Percentiles rank a stretch among this genome's conserved stretches.
Conservation (phyloP, 2,329 filamentous ascomycete species). For the Dactylellina leptospora region DNA sequence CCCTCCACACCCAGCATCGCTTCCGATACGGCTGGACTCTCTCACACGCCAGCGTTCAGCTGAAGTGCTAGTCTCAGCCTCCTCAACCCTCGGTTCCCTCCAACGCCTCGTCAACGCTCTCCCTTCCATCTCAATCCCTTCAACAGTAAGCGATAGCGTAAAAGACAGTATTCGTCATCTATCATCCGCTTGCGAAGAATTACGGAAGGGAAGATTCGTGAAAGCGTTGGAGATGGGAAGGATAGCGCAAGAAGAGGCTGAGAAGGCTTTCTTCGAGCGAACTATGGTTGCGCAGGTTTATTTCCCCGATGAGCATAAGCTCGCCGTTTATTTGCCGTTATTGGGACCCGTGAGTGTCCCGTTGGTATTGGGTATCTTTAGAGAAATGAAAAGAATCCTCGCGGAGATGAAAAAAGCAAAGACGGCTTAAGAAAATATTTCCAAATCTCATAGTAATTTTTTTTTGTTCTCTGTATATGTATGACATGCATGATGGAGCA, state of each 20-base stretch:
- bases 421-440: neutral
- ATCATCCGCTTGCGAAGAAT: slow-evolving; percentile 75
- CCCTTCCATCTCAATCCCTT: slow-evolving; percentile 88
- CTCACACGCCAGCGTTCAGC: slow-evolving; percentile 85
- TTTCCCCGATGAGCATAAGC: slow-evolving; percentile 97
- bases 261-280: slow-evolving; percentile 96
- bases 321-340: slow-evolving; percentile 92
- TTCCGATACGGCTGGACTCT: slow-evolving; percentile 84
- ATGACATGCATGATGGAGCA: neutral
- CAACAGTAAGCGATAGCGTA: slow-evolving; percentile 84
- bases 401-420: slow-evolving; percentile 61
- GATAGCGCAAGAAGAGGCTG: slow-evolving; percentile 85
- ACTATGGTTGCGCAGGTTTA: slow-evolving; percentile 99
- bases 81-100: slow-evolving; percentile 90
- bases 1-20: slow-evolving; percentile 77
- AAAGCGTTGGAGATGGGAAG: slow-evolving; percentile 79
- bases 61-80: slow-evolving; percentile 85
- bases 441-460: neutral
- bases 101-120: slow-evolving; percentile 84
- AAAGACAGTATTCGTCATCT: slow-evolving; percentile 80
- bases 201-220: slow-evolving; percentile 70
- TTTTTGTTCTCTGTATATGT: slow-evolving; percentile 7
- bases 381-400: slow-evolving; percentile 76
- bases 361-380: slow-evolving; percentile 80
- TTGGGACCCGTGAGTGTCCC: slow-evolving; percentile 91